Base-by-base conservation (phyloP, 495 filamentous ascomycete genomes). In the Xylaria acuta region DNA sequence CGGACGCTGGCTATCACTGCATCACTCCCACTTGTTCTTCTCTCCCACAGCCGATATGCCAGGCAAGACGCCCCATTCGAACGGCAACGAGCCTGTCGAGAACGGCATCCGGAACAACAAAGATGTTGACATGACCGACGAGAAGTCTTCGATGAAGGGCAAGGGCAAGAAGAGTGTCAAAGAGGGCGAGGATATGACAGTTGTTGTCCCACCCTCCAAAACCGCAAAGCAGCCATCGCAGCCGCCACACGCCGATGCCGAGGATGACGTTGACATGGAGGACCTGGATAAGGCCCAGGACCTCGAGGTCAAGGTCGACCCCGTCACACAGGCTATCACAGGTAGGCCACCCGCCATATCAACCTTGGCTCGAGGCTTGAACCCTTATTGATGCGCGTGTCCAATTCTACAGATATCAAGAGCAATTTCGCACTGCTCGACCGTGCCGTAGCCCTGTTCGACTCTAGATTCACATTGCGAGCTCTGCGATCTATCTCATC, bases 401-500 rank as follows among this genome's bases (percentile, higher is more conserved):
- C 30, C 25, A 6, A 20, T 54, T 41, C 62, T 63, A 64, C 69
- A 97, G 96, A 97, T 79, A 97, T 98, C 86, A 95, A 94, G 84
- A 89, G 87, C 86, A 97, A 97, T 83, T 97, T 97, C 78, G 87
- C 88, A 66, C 88, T 98, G 36, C 88, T 99, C 72, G 94, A 97
- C 75, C 92, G 94, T 78, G 96, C 96, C 73, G 95, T 98, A 71
- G 84, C 91, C 73, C 89, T 97, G 76, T 99, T 98, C 79, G 96
- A 99, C 84, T 89, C 94, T 64, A 91, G 96, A 83, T 99, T 97
- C 83, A 92, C 94, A 60, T 91, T 99, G 69, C 88, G 97, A 74
- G 96, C 96, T 69, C 88, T 99, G 68, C 92, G 96, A 65, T 97
- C 94, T 70, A 97, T 97, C 83, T 97, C 96, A 49, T 94, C 94